Evolutionary conservation across 139 green algal genomes (phyloP), one percentile per base, ranked within the genome.

Genomic region (Mesostigma viride): DNA sequence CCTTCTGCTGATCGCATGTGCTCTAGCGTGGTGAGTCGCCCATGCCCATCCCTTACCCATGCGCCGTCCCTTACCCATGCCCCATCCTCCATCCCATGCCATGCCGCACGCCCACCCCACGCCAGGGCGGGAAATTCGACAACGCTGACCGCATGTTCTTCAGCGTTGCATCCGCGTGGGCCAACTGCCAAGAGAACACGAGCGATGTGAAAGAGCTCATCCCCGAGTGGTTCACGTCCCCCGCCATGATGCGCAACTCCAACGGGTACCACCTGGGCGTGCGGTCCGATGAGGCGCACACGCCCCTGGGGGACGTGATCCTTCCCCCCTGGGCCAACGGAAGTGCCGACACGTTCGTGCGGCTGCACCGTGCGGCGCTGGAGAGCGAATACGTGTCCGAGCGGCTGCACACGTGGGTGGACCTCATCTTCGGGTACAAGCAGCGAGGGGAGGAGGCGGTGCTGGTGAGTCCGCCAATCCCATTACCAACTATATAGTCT

Each of bases 371-470:
- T 3, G 79, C 75, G 56, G 82, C 82, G 33, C 68, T 87, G 48
- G 82, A 87, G 64, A 73, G 67, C 53, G 79, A 85, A 47, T 67
- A 80, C 62, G 77, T 85, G 20, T 72, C 35, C 2, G 71, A 76
- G 35, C 74, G 77, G 59, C 65, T 87, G 32, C 79, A 85, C 45
- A 46, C 67, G 8, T 87, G 82, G 82, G 70, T 87, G 8, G 82
- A 87, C 69, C 74, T 87, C 33, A 70, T 87, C 46, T 83, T 83
- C 44, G 77, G 77, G n/a, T 81, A 63, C 61, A 81, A 78, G 58
- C 77, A 83, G 58, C 57, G 68, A 2, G 77, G 77, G 14, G 44
- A 67, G 26, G 72, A 35, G 6, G 72, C 76, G 0, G 76, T 68
- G 27, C 36, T 71, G 35, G 61, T 67, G 17, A 11, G n/a, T n/a